Conservation (phyloP, 108 stramenopile genomes). For the Fragilariopsis cylindrus region DNA sequence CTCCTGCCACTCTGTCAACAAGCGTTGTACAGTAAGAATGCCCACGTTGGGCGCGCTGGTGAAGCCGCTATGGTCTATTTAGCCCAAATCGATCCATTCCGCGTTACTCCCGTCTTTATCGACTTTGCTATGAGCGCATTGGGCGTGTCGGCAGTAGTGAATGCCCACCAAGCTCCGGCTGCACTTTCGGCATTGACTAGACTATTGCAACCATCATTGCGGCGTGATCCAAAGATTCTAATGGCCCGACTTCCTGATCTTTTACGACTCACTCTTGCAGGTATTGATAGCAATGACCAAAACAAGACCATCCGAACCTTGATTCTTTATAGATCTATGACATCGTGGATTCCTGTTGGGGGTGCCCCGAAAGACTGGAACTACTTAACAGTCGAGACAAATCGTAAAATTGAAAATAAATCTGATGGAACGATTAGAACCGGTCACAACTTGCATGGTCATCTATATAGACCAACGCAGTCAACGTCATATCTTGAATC, state of each 20-base stretch:
- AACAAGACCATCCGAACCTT: constrained; percentile 86
- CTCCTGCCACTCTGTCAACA: constrained; percentile 84
- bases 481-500: constrained; percentile 57
- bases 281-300: constrained; percentile 91
- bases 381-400: neutral
- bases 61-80: constrained; percentile 83
- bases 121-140: constrained; percentile 84
- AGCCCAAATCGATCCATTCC: constrained; percentile 72
- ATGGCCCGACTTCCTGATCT: constrained; percentile 74
- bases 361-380: constrained; percentile 34
- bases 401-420: constrained; percentile 2
- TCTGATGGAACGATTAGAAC: constrained; percentile 51
- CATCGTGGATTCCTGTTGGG: constrained; percentile 86
- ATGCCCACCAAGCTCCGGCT: constrained; percentile 88
- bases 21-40: constrained; percentile 86
- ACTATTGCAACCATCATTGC: constrained; percentile 69
- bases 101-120: constrained; percentile 74
- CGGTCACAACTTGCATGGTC: constrained; percentile 50
- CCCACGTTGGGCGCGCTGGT: constrained; percentile 78
- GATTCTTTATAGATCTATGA: constrained; percentile 77
- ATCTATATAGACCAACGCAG: constrained; percentile 37
- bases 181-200: constrained; percentile 74
- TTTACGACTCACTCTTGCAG: constrained; percentile 73
- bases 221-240: constrained; percentile 56
- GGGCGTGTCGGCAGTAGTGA: constrained; percentile 77